Base-by-base conservation (phyloP, 768 basidiomycete genomes). In the Mycena pura region DNA sequence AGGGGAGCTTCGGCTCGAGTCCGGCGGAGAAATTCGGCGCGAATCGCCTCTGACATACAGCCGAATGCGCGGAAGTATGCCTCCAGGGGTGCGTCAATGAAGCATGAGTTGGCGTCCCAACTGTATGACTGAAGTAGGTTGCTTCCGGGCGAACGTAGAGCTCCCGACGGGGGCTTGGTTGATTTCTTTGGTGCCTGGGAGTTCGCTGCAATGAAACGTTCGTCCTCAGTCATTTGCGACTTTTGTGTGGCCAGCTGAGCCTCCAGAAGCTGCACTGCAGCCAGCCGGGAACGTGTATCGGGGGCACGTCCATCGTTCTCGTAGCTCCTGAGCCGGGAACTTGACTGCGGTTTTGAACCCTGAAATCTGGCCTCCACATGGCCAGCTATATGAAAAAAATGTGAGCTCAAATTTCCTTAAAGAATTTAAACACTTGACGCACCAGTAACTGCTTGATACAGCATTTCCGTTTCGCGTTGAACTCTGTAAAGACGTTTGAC, bases 231-330 rank as follows among this genome's bases (percentile, higher is more conserved):
- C 34, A 36, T 36, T 17, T 36, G 34, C 17, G 34, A 36, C 34
- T 36, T 36, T 36, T 36, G 9, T 36, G 34, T 17, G 34, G 34
- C 34, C 9, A 36, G 34, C 34, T 36, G 10, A 36, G 34, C 34
- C 17, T 36, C 34, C 34, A 36, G 9, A 36, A 36, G 34, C 34
- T 36, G 34, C 34, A 52, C 22, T 3, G 22, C 49, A 6, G 41
- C 51, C 13, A 60, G 43, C 4, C 51, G 59, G 13, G 34, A 44
- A 1, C 59, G 59, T 14, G 59, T 60, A n/a, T 60, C 51, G 1
- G 59, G 59, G 11, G 48, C 54, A 15, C 52, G 56, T 10, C 56
- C 56, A 22, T 57, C 40, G 22, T 55, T 55, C 15, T 34, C 3
- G 22, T 36, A 28, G 44, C 32, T 28, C 17, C 25, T 47, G 3